A percentile compares a stretch with the other conserved stretches of the same genome.
Conservation (phyloP, 345 rosid species). For the Eucalyptus albens region DNA sequence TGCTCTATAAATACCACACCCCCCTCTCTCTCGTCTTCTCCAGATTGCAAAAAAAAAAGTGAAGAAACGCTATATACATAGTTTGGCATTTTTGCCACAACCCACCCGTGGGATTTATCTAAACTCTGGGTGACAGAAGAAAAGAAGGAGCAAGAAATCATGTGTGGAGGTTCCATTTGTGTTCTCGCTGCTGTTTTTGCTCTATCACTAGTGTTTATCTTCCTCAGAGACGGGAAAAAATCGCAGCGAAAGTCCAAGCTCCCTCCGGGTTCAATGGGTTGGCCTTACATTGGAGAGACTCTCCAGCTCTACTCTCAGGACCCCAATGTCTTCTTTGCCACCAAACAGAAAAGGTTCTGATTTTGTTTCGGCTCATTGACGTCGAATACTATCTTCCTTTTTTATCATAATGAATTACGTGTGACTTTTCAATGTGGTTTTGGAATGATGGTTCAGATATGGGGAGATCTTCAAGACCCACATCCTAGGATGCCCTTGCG, state of each 20-base stretch:
- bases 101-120: neutral
- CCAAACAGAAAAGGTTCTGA: conserved; percentile 46
- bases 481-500: conserved; percentile 84
- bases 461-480: conserved; percentile 93
- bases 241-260: conserved; percentile 1
- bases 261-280: conserved; percentile 76
- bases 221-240: conserved; percentile 2
- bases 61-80: neutral
- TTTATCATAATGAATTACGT: neutral
- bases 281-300: conserved; percentile 64
- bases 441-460: conserved; percentile 21
- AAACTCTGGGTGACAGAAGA: neutral
- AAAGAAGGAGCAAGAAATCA: neutral
- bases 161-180: conserved; percentile 1
- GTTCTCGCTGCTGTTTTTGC: conserved; percentile 5
- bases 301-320: conserved; percentile 60
- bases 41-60: neutral
- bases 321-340: conserved; percentile 44
- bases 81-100: neutral
- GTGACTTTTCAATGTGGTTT: neutral
- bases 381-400: neutral
- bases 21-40: neutral
- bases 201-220: neutral
- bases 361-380: neutral
- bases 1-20: neutral